These are phyloP conservation scores for Tubosaeta sp. DNA, from an alignment of 768 basidiomycete genomes.

Conservation along the genomic window DNA sequence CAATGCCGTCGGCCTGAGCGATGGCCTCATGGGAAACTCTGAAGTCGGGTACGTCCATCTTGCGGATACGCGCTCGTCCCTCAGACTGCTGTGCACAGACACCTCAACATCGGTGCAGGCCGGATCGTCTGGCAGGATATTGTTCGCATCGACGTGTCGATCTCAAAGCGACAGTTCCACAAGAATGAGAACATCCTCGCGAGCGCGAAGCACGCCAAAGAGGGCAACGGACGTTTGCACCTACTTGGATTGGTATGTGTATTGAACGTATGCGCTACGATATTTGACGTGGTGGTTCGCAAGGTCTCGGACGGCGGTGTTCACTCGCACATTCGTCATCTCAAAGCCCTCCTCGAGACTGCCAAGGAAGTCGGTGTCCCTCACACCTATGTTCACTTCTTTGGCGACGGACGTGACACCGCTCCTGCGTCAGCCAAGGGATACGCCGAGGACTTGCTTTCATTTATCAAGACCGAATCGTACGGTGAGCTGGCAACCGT, in stretches of 20 bases:
- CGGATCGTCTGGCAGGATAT: slow-evolving; percentile 98
- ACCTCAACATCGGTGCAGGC: slow-evolving; percentile 93
- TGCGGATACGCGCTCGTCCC: not conserved
- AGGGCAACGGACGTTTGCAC: slow-evolving; percentile 80
- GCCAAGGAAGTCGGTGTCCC: slow-evolving; percentile 85
- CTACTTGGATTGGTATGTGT: slow-evolving; percentile 75
- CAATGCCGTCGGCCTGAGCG: slow-evolving; percentile 86
- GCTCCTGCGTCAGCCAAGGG: slow-evolving; percentile 78
- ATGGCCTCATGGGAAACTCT: slow-evolving; percentile 97
- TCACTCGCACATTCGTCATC: slow-evolving; percentile 91
- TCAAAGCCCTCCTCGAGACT: slow-evolving; percentile 85
- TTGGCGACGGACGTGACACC: slow-evolving; percentile 93
- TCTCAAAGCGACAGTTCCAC: slow-evolving; percentile 86
- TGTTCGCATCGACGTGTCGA: slow-evolving; percentile 88
- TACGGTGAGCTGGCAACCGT: slow-evolving; percentile 82
- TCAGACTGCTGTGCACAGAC: slow-evolving; percentile 42
- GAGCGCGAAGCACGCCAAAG: slow-evolving; percentile 73
- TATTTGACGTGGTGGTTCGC: not conserved
- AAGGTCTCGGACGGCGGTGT: slow-evolving; percentile 94
- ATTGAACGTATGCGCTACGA: not conserved
- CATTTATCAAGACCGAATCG: slow-evolving; percentile 72
- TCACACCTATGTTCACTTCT: slow-evolving; percentile 87
- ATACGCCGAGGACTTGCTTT: slow-evolving; percentile 72
- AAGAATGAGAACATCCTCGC: slow-evolving; percentile 69
- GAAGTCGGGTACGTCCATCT: slow-evolving; percentile 78